Conservation (phyloP, 495 filamentous ascomycete species). For the Neurospora discreta region DNA sequence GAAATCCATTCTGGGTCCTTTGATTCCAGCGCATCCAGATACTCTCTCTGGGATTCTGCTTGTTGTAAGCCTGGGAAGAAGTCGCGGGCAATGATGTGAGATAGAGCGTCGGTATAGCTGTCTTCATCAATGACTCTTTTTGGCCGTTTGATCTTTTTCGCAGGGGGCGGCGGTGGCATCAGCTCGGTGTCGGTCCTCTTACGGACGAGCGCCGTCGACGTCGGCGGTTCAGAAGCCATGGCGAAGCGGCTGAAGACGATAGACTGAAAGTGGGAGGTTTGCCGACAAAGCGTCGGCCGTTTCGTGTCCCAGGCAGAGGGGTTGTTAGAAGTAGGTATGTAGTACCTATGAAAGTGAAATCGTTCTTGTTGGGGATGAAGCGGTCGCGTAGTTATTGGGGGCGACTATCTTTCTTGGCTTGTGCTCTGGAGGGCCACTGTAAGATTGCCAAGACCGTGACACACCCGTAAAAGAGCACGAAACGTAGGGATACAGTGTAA, state of each 20-base stretch:
- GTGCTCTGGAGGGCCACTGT: not conserved
- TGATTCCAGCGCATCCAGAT: constrained; percentile 80
- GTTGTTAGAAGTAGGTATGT: too few species aligned
- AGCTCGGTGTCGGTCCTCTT: constrained; percentile 57
- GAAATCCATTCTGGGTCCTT: constrained; percentile 76
- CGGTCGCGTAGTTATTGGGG: not conserved
- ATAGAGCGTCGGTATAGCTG: constrained; percentile 78
- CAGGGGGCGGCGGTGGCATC: constrained; percentile 83
- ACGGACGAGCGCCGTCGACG: constrained; percentile 44
- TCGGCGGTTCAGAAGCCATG: constrained; percentile 21
- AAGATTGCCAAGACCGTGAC: not conserved
- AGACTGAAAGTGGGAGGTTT: not conserved
- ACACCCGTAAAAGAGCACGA: too few species aligned
- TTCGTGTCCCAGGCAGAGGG: not conserved
- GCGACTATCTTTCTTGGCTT: not conserved
- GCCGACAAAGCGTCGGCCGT: not conserved
- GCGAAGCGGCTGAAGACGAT: not conserved
- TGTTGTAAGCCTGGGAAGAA: constrained; percentile 92
- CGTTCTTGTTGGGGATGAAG: not conserved
- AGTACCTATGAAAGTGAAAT: not conserved
- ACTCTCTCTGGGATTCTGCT: constrained; percentile 77
- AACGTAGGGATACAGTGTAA: not conserved
- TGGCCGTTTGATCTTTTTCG: constrained; percentile 89
- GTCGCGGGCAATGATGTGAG: constrained; percentile 91
- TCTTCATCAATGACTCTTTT: constrained; percentile 88